Conservation (phyloP, 169 alveolate genomes). For the Plasmodium knowlesi region DNA sequence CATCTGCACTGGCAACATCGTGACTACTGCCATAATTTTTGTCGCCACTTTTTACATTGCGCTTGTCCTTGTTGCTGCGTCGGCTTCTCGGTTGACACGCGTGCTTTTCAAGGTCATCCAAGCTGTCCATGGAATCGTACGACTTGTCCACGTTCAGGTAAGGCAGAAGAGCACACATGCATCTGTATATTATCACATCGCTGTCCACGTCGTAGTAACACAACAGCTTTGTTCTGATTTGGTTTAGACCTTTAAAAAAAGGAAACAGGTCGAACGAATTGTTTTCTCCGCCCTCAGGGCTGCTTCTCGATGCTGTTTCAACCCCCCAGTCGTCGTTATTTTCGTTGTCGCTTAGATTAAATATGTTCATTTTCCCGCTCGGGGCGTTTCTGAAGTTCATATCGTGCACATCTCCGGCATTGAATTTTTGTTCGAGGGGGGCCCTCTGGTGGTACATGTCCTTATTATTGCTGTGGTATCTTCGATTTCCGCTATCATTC, state of each 20-base stretch:
- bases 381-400: background rate
- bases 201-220: slow-evolving; percentile 40
- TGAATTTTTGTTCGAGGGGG: background rate
- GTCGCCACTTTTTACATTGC: background rate
- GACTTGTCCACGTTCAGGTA: slow-evolving; percentile 45
- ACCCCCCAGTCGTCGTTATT: background rate
- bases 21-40: background rate
- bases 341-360: slow-evolving; percentile 8
- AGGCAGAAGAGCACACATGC: slow-evolving; percentile 70
- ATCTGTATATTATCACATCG: slow-evolving; percentile 65
- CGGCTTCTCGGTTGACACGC: background rate
- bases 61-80: background rate
- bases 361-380: slow-evolving; percentile 62
- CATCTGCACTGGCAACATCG: background rate
- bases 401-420: background rate
- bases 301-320: background rate
- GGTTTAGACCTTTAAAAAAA: slow-evolving; percentile 27
- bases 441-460: background rate
- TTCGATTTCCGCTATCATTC: background rate
- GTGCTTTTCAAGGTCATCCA: slow-evolving; percentile 34
- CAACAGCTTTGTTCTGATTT: slow-evolving; percentile 34
- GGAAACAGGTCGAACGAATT: slow-evolving; percentile 58
- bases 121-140: slow-evolving; percentile 10
- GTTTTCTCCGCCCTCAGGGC: background rate
- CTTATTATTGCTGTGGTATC: background rate